These are phyloP conservation scores for Hemerocallis citrina DNA, from an alignment of 106 monocot species.

Conservation along the genomic window DNA sequence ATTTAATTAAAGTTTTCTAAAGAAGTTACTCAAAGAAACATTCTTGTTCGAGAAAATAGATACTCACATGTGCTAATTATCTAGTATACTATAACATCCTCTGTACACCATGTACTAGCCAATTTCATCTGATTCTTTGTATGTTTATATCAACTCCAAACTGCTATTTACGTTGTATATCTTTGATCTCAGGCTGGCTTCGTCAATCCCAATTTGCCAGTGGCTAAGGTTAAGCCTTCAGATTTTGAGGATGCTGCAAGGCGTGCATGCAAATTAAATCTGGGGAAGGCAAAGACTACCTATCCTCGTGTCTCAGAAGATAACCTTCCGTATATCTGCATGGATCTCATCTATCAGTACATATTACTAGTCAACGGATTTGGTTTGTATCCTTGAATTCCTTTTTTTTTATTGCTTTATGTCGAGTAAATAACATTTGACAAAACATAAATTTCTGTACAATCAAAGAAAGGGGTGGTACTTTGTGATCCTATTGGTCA, in stretches of 20 bases:
- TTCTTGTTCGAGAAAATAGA: no score
- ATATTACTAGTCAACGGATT: slow-evolving; percentile 69
- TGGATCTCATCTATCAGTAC: slow-evolving; percentile 64
- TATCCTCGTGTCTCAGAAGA: slow-evolving; percentile 34
- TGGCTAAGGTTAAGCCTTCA: slow-evolving; percentile 47
- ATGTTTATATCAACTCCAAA: not conserved
- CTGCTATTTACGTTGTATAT: not conserved
- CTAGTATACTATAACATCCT: no score
- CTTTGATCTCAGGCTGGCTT: slow-evolving; percentile 29
- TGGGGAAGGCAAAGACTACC: slow-evolving; percentile 33
- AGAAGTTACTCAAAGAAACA: no score
- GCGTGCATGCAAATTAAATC: slow-evolving; percentile 37
- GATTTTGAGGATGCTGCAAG: slow-evolving; percentile 53
- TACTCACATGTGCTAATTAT: no score
- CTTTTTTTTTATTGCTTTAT: slow-evolving; percentile 36
- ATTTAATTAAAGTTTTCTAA: no score
- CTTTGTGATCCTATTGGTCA: no score
- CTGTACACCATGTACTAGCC: not conserved
- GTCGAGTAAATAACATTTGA: no score
- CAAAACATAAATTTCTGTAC: no score
- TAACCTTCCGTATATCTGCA: slow-evolving; percentile 54
- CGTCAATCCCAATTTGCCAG: slow-evolving; percentile 21
- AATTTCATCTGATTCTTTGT: not conserved
- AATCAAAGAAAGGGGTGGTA: no score
- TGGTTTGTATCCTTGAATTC: slow-evolving; percentile 21